phyloP scores from a whole-genome alignment of 1,284 basidiomycete species.

The Moesziomyces aphidis region DNA sequence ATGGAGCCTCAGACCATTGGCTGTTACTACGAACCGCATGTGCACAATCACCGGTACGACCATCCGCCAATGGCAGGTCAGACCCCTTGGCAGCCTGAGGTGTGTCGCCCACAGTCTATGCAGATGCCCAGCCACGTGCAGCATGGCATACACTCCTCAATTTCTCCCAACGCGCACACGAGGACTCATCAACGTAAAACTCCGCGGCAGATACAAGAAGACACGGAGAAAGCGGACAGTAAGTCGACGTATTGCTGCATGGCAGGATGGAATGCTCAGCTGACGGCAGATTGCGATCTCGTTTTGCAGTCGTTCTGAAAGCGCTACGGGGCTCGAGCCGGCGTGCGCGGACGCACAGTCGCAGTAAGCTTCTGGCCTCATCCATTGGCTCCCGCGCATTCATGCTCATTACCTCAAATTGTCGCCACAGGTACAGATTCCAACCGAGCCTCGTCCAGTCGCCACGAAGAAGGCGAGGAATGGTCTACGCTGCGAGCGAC shows the following conservation, averaged over 20 bases:
- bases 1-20: no score
- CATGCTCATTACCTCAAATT: not conserved
- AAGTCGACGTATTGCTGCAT: not conserved
- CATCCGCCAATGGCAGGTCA: no score
- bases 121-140: no score
- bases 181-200: not conserved
- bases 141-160: no score
- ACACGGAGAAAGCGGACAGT: slow-evolving; percentile 30
- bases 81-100: no score
- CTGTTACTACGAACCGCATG: no score
- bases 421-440: not conserved
- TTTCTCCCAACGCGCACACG: no score
- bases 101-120: no score
- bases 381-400: not conserved
- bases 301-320: slow-evolving; percentile 14
- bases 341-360: slow-evolving; percentile 2
- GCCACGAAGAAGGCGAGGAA: slow-evolving; percentile 16
- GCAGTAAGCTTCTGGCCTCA: slow-evolving; percentile 5
- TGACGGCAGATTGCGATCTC: no score
- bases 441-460: not conserved
- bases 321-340: slow-evolving; percentile 18
- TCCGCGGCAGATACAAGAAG: slow-evolving; percentile 11
- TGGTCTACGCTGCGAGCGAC: slow-evolving; percentile 42
- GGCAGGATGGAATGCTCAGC: not conserved
- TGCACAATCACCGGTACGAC: no score